Percentiles rank a stretch among this genome's conserved stretches.
phyloP scores from a whole-genome alignment of 1,139 yeast species.

The Yamadazyma aaseri region DNA sequence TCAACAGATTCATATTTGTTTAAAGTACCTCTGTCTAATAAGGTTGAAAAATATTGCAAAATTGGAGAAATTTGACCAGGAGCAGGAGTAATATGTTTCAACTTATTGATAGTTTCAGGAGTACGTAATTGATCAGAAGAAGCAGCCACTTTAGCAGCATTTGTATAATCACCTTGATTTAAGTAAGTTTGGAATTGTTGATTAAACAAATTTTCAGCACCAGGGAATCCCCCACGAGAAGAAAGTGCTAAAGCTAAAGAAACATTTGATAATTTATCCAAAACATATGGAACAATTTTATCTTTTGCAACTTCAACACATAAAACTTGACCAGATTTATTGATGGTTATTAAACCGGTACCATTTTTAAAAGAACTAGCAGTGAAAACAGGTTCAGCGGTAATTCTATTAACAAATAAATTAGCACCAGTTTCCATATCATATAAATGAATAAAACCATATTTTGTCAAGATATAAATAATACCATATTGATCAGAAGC shows the following conservation, averaged over 20 bases:
- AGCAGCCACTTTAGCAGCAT: slow-evolving; percentile 97
- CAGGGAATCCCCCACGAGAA: slow-evolving; percentile 94
- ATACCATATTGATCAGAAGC: slow-evolving; percentile 85
- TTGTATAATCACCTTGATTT: slow-evolving; percentile 81
- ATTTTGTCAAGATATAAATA: slow-evolving; percentile 85
- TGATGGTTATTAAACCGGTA: slow-evolving; percentile 88
- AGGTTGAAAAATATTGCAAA: slow-evolving; percentile 86
- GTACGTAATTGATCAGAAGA: slow-evolving; percentile 93
- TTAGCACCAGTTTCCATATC: slow-evolving; percentile 92
- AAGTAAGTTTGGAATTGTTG: slow-evolving; percentile 90
- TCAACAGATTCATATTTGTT: slow-evolving; percentile 94
- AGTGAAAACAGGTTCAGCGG: slow-evolving; percentile 94
- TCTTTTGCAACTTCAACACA: slow-evolving; percentile 87
- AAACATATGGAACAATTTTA: slow-evolving; percentile 84
- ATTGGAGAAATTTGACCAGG: slow-evolving; percentile 97
- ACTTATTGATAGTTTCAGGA: slow-evolving; percentile 89
- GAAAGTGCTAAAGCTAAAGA: slow-evolving; percentile 86
- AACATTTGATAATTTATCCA: slow-evolving; percentile 83
- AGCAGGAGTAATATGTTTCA: slow-evolving; percentile 89
- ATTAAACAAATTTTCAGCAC: slow-evolving; percentile 88
- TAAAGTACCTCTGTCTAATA: slow-evolving; percentile 89
- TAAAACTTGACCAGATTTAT: slow-evolving; percentile 92
- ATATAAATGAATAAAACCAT: slow-evolving; percentile 93
- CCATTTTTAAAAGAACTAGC: slow-evolving; percentile 73
- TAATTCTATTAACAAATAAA: slow-evolving; percentile 93